Conservation (phyloP, 768 basidiomycete genomes). For the Suillus decipiens region DNA sequence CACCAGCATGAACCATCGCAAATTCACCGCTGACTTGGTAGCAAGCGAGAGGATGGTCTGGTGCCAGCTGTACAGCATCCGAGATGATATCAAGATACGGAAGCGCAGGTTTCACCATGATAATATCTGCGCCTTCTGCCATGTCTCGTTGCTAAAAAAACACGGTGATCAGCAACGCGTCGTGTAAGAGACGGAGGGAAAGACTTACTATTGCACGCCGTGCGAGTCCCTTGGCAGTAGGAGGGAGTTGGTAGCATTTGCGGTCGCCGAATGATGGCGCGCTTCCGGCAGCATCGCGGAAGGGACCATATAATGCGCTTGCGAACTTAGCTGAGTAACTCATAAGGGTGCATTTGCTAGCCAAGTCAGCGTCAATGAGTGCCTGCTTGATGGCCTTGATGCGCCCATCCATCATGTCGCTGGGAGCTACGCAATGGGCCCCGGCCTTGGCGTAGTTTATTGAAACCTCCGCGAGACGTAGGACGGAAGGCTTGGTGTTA, state of each 20-base stretch:
- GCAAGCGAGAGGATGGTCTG: conserved; percentile 90
- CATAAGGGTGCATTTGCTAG: conserved; percentile 92
- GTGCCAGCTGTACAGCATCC: conserved; percentile 79
- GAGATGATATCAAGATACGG: conserved; percentile 97
- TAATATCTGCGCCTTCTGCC: conserved; percentile 92
- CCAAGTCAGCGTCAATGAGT: conserved; percentile 80
- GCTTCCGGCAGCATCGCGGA: conserved; percentile 98
- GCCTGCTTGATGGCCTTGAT: conserved; percentile 86
- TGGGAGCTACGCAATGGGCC: conserved; percentile 98
- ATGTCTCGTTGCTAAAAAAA: conserved; percentile 76
- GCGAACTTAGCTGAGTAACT: conserved; percentile 98
- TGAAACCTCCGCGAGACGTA: conserved; percentile 91
- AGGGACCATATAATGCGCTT: conserved; percentile 92
- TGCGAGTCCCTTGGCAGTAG: conserved; percentile 84
- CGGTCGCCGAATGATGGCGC: conserved; percentile 93
- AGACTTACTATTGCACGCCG: conserved; percentile 84
- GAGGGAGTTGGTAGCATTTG: conserved; percentile 98
- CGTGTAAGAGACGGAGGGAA: not conserved
- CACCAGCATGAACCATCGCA: conserved; percentile 96
- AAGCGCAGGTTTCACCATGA: conserved; percentile 97
- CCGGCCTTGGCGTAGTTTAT: conserved; percentile 91
- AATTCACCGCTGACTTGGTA: conserved; percentile 99
- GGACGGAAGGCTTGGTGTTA: conserved; percentile 73
- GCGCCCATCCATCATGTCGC: conserved; percentile 99
- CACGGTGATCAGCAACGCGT: conserved; percentile 5